Evolutionary conservation across 495 filamentous ascomycete genomes (phyloP).

Genomic region (Podospora comata): DNA sequence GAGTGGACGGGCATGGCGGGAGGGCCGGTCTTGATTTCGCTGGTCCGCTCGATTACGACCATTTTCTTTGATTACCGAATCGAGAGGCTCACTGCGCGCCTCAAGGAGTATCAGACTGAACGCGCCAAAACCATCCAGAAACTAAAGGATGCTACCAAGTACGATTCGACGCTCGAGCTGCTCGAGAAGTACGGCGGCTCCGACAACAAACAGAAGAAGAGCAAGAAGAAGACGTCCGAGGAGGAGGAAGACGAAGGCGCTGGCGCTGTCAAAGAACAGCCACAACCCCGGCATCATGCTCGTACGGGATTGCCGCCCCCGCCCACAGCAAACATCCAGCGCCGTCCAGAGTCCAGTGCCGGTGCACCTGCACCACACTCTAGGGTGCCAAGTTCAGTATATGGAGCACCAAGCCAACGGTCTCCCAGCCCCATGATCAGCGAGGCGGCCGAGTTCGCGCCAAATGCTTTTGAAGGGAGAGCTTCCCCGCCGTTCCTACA

Average conservation of each 20-base stretch:
- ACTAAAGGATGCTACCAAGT: constrained; percentile 90
- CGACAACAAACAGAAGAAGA: constrained; percentile 45
- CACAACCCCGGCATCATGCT: constrained; percentile 21
- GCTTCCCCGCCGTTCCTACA: constrained; percentile 38
- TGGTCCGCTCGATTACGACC: constrained; percentile 55
- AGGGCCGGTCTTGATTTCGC: constrained; percentile 77
- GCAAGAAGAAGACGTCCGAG: constrained; percentile 34
- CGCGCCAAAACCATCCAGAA: constrained; percentile 85
- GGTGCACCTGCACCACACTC: constrained; percentile 20
- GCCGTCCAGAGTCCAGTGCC: constrained; percentile 21
- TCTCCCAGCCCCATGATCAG: constrained; percentile 26
- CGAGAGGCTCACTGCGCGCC: constrained; percentile 57
- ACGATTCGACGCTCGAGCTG: constrained; percentile 88
- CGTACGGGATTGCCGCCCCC: constrained; percentile 65
- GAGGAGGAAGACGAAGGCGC: constrained; percentile 22
- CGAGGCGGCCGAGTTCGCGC: constrained; percentile 52
- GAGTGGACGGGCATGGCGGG: constrained; percentile 77
- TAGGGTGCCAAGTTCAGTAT: not conserved
- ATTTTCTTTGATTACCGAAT: constrained; percentile 82
- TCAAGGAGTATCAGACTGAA: constrained; percentile 72
- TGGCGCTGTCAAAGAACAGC: constrained; percentile 21
- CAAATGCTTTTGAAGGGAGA: constrained; percentile 52
- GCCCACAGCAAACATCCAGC: constrained; percentile 81
- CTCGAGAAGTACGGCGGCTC: constrained; percentile 88
- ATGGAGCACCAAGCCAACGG: constrained; percentile 24